phyloP scores from a whole-genome alignment of 805 yeast genomes.

The Suhomyces sp. region DNA sequence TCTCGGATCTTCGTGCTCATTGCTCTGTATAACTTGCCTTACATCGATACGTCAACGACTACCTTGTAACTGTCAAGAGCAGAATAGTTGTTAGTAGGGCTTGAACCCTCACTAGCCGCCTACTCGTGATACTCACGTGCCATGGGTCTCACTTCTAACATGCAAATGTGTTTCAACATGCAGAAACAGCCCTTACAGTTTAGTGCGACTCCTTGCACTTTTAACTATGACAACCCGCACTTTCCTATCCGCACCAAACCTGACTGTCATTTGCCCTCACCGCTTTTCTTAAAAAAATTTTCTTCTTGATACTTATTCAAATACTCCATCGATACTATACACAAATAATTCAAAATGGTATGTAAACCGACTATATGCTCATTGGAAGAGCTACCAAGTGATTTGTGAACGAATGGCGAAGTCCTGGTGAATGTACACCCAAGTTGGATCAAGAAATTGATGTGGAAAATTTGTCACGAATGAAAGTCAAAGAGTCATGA shows the following conservation, averaged over 20 bases:
- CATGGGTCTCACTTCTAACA: too few species aligned
- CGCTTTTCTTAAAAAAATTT: constrained; percentile 12
- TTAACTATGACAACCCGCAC: constrained; percentile 7
- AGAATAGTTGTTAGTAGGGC: too few species aligned
- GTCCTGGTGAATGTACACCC: too few species aligned
- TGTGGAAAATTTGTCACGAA: too few species aligned
- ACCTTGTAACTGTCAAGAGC: too few species aligned
- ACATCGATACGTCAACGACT: too few species aligned
- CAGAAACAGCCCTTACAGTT: constrained; percentile 1
- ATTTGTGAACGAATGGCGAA: neutral
- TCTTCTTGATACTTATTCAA: constrained; percentile 7
- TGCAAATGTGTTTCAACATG: constrained; percentile 2
- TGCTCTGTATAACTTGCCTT: too few species aligned
- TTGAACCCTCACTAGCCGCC: too few species aligned
- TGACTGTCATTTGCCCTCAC: constrained; percentile 2
- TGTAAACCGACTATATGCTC: constrained; percentile 18
- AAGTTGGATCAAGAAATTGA: too few species aligned
- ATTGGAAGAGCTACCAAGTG: neutral
- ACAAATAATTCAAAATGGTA: constrained; percentile 45
- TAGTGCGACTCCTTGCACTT: neutral
- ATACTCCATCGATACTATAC: constrained; percentile 11
- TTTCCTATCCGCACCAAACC: constrained; percentile 1
- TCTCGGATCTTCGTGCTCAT: too few species aligned
- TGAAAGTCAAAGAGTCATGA: too few species aligned
- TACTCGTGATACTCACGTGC: too few species aligned